Conservation (phyloP, 2,329 filamentous ascomycete genomes). For the Venturia carpophila region DNA sequence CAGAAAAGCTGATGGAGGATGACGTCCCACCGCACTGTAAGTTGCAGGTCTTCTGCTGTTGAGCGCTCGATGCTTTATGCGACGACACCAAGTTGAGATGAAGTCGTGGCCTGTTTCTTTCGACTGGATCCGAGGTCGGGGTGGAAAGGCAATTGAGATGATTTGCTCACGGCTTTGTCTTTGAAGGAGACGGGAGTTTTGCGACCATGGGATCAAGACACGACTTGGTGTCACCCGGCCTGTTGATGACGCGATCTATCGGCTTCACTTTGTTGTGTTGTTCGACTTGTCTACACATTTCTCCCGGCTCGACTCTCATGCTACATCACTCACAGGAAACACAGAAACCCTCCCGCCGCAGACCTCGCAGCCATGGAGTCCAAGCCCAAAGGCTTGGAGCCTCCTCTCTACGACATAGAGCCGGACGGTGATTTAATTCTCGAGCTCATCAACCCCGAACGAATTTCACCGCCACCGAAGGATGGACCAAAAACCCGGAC, state of each 20-base stretch:
- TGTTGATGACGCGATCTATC: neutral
- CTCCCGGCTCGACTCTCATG: neutral
- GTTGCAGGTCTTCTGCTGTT: too few relatives aligned
- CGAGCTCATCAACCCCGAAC: neutral
- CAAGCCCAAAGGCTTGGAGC: neutral
- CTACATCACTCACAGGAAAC: too few relatives aligned
- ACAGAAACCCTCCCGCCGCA: neutral
- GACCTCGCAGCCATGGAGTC: neutral
- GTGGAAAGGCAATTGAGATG: too few relatives aligned
- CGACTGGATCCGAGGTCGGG: too few relatives aligned
- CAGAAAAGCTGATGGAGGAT: too few relatives aligned
- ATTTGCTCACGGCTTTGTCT: neutral
- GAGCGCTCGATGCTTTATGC: too few relatives aligned
- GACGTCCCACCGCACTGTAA: too few relatives aligned
- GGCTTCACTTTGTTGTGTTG: neutral
- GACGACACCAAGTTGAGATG: too few relatives aligned
- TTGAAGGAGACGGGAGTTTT: neutral
- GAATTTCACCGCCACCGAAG: neutral
- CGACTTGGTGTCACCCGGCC: neutral
- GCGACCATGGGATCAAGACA: neutral
- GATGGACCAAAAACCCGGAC: neutral
- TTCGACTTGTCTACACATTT: neutral
- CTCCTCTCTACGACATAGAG: neutral
- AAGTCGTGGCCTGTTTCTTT: too few relatives aligned
- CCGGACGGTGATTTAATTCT: neutral